phyloP scores from a whole-genome alignment of 495 filamentous ascomycete genomes.

The Neurospora discreta region DNA sequence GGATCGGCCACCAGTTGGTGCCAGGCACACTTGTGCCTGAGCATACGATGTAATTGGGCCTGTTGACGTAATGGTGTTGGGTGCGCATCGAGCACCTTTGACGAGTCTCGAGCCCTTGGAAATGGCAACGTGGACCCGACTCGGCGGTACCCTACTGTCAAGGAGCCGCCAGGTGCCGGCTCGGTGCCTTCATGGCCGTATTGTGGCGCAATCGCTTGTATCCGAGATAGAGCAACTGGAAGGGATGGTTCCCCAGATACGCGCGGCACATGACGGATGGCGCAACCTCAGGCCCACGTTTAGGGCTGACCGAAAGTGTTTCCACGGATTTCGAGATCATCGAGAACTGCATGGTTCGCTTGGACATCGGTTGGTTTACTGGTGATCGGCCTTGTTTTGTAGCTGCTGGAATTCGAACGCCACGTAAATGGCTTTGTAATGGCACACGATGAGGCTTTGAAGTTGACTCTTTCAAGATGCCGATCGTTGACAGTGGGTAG shows the following conservation, averaged over 20 bases:
- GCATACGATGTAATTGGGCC: background rate
- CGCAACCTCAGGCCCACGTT: background rate
- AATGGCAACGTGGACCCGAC: background rate
- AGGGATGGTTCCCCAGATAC: background rate
- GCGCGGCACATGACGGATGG: background rate
- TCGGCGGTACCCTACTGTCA: background rate
- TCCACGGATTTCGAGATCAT: background rate
- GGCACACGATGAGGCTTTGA: background rate
- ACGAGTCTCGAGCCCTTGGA: background rate
- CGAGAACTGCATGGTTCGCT: background rate
- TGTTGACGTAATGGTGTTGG: background rate
- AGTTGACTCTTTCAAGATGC: background rate
- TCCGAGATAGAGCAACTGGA: background rate
- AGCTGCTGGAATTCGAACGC: background rate
- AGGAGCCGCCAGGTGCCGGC: background rate
- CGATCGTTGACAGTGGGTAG: background rate
- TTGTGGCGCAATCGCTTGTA: background rate
- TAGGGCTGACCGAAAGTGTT: background rate
- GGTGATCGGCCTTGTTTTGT: background rate
- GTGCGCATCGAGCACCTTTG: too few species aligned
- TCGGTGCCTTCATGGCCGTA: background rate
- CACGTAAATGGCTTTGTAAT: background rate
- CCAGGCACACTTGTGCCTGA: background rate
- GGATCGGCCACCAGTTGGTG: background rate
- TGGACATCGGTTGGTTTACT: background rate